phyloP scores from a whole-genome alignment of 495 filamentous ascomycete genomes.

The Stereocaulon alpinum region DNA sequence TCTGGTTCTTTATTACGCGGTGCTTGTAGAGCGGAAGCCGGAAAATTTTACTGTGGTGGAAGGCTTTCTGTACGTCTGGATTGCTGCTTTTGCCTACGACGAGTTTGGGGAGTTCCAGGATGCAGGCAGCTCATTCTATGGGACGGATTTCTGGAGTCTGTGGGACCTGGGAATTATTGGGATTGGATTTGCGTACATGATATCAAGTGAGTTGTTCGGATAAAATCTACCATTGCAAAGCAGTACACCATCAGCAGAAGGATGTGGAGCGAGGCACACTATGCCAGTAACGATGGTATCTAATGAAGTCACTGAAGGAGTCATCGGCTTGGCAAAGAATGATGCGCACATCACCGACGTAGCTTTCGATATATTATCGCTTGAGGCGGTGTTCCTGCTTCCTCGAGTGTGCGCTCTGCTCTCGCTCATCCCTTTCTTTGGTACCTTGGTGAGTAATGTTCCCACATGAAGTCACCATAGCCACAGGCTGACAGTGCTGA shows the following conservation, averaged over 20 bases:
- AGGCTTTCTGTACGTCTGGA: constrained; percentile 51
- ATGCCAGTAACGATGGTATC: constrained; percentile 1
- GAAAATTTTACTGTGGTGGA: constrained; percentile 41
- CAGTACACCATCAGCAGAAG: background rate
- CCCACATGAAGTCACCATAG: constrained; percentile 10
- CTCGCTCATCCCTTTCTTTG: constrained; percentile 85
- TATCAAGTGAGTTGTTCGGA: constrained; percentile 49
- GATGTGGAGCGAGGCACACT: background rate
- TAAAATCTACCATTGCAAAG: background rate
- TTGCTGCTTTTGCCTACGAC: constrained; percentile 80
- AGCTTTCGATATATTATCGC: constrained; percentile 76
- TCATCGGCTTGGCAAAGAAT: constrained; percentile 57
- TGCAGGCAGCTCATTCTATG: constrained; percentile 73
- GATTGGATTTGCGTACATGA: constrained; percentile 65
- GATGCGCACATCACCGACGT: constrained; percentile 56
- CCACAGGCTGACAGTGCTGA: constrained; percentile 25
- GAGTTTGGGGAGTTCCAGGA: constrained; percentile 75
- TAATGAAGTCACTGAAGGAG: constrained; percentile 36
- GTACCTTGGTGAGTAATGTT: constrained; percentile 47
- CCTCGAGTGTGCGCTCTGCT: constrained; percentile 81
- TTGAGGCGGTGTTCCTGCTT: constrained; percentile 85
- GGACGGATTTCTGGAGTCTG: constrained; percentile 79
- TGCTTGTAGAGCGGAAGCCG: constrained; percentile 54
- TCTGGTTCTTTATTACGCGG: constrained; percentile 71
- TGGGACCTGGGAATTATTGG: constrained; percentile 82